A percentile compares a stretch with the other conserved stretches of the same genome.
These are phyloP conservation scores for Closterium sp. DNA, from an alignment of 139 green algal species.

Conservation along the genomic window DNA sequence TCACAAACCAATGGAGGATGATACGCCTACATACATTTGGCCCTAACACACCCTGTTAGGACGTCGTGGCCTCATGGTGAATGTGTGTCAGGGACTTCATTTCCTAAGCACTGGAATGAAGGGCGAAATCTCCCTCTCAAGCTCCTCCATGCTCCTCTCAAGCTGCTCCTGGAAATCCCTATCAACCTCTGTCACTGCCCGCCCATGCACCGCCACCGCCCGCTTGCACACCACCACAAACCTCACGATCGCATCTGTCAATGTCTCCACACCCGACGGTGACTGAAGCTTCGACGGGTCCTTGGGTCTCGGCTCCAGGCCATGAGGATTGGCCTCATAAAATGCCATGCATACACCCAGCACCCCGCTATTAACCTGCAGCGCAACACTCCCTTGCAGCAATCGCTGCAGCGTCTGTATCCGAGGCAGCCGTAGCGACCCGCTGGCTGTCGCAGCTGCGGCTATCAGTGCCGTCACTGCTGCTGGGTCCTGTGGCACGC, in stretches of 20 bases:
- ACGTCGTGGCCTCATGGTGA: not conserved
- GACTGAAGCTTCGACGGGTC: not conserved
- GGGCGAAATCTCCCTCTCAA: conserved; percentile 18
- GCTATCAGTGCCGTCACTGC: not conserved
- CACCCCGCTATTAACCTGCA: conserved; percentile 51
- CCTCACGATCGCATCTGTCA: conserved; percentile 23
- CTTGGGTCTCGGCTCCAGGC: not conserved
- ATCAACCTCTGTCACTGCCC: conserved; percentile 28
- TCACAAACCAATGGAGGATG: not conserved
- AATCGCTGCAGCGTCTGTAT: conserved; percentile 43
- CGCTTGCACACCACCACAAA: conserved; percentile 48
- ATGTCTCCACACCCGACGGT: conserved; percentile 25
- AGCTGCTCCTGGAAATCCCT: conserved; percentile 46
- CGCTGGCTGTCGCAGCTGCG: not conserved
- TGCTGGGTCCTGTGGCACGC: not conserved
- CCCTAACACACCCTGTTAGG: not conserved
- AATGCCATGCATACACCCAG: conserved; percentile 51
- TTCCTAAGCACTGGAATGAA: conserved; percentile 40
- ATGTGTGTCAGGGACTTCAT: not conserved
- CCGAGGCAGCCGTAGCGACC: conserved; percentile 1
- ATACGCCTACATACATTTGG: not conserved
- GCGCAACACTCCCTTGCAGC: conserved; percentile 48
- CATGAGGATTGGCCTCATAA: not conserved
- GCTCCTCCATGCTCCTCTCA: conserved; percentile 31
- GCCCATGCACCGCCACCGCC: conserved; percentile 33